Percentiles rank a stretch among this genome's conserved stretches.
Evolutionary conservation across 139 green algal genomes (phyloP).

Genomic region (Parachlorella kessleri): DNA sequence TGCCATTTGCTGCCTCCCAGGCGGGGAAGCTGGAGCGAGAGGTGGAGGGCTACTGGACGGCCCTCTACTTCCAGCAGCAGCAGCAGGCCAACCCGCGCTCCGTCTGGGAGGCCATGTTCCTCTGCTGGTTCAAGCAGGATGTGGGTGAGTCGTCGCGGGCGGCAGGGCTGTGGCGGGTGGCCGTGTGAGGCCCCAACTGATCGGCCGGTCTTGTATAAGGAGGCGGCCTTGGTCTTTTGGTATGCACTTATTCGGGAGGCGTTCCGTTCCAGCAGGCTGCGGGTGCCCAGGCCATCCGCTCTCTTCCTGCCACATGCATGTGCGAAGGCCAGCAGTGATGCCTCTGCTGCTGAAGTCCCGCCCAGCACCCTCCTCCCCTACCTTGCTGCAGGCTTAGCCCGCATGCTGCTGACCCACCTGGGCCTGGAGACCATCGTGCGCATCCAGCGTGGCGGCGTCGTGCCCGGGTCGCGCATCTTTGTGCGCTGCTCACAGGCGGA

Average conservation of each 20-base stretch:
- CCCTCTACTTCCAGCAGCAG: constrained; percentile 64
- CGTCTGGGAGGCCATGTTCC: constrained; percentile 50
- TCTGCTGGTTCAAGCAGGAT: constrained; percentile 71
- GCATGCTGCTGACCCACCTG: constrained; percentile 64
- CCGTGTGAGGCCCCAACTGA: too few species aligned
- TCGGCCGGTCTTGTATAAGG: too few species aligned
- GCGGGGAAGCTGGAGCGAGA: constrained; percentile 54
- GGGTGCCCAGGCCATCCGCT: too few species aligned
- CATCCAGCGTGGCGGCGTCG: constrained; percentile 38
- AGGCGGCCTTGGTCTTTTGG: too few species aligned
- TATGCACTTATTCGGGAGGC: too few species aligned
- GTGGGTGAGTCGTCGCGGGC: too few species aligned
- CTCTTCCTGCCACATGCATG: too few species aligned
- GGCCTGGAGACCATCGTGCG: constrained; percentile 65
- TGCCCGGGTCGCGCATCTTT: constrained; percentile 31
- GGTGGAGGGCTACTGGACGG: constrained; percentile 61
- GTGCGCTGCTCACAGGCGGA: constrained; percentile 24
- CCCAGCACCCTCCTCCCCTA: background rate
- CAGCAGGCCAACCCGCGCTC: background rate
- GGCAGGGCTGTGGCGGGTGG: too few species aligned
- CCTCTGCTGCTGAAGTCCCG: too few species aligned
- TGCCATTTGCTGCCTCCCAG: too few species aligned
- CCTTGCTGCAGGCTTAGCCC: constrained; percentile 43
- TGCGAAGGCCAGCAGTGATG: too few species aligned
- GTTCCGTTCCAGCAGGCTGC: too few species aligned